Evolutionary conservation across 2,329 filamentous ascomycete species (phyloP).

Genomic region (Didymella exigua): DNA sequence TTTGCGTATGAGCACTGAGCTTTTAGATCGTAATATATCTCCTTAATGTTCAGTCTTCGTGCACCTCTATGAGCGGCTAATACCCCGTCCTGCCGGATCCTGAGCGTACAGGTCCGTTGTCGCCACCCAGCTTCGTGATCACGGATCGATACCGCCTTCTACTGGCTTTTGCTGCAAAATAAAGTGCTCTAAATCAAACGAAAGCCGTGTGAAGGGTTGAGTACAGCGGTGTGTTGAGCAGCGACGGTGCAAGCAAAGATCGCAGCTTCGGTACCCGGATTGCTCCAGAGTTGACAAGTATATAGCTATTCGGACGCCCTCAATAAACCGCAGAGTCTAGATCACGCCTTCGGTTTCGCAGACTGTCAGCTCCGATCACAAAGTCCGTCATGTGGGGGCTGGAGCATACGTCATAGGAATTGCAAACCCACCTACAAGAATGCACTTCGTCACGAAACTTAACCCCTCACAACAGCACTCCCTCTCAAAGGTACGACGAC

Average conservation of each 20-base stretch:
- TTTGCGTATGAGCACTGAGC: slow-evolving; percentile 24
- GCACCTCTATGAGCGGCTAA: neutral
- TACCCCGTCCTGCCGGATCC: neutral
- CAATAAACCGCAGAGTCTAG: neutral
- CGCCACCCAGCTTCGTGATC: neutral
- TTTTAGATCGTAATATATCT: slow-evolving; percentile 32
- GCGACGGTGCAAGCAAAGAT: neutral
- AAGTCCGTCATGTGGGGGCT: slow-evolving; percentile 2
- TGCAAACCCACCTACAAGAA: slow-evolving; percentile 3
- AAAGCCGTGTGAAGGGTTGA: neutral
- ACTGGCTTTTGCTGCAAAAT: neutral
- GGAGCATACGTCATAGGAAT: slow-evolving; percentile 3
- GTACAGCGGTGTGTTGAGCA: neutral
- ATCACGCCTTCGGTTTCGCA: slow-evolving; percentile 5
- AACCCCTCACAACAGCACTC: slow-evolving; percentile 2
- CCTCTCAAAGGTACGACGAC: slow-evolving; percentile 15
- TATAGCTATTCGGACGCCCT: neutral
- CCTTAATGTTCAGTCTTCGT: slow-evolving; percentile 11
- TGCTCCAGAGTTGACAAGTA: neutral
- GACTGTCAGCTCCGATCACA: slow-evolving; percentile 2
- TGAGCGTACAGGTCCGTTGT: neutral
- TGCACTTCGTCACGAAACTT: neutral
- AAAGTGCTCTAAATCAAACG: neutral
- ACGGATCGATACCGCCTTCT: neutral
- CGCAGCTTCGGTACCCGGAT: neutral